Percentiles rank a stretch among this genome's conserved stretches.
These are phyloP conservation scores for Eucalyptus grandis DNA, from an alignment of 345 rosid genomes.

Conservation along the genomic window DNA sequence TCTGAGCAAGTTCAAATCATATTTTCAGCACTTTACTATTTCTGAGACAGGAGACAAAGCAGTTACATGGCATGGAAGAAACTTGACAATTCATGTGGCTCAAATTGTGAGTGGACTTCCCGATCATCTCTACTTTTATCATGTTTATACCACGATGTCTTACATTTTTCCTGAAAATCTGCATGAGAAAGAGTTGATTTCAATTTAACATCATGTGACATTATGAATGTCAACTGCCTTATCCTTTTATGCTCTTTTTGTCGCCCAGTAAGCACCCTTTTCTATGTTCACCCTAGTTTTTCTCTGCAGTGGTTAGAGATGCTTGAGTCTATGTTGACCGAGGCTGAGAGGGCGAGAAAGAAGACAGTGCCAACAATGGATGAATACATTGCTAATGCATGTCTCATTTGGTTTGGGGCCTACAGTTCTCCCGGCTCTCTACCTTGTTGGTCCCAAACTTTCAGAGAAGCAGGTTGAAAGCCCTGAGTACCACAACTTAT, in stretches of 20 bases:
- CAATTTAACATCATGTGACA: background rate
- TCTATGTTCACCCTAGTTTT: background rate
- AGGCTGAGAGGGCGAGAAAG: slow-evolving; percentile 45
- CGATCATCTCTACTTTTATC: background rate
- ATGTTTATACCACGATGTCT: background rate
- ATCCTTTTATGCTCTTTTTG: background rate
- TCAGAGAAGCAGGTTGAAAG: slow-evolving; percentile 26
- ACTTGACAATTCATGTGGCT: slow-evolving; percentile 32
- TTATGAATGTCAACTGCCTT: background rate
- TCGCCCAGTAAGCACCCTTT: background rate
- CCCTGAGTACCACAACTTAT: slow-evolving; percentile 29
- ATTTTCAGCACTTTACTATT: slow-evolving; percentile 59
- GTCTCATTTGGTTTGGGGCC: slow-evolving; percentile 79
- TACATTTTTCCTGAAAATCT: background rate
- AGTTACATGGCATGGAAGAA: slow-evolving; percentile 46
- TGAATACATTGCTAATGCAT: slow-evolving; percentile 56
- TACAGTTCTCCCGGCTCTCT: slow-evolving; percentile 57
- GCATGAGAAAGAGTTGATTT: background rate
- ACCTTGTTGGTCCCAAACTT: slow-evolving; percentile 60
- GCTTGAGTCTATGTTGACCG: slow-evolving; percentile 49
- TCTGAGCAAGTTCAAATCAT: slow-evolving; percentile 76
- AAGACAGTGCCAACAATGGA: slow-evolving; percentile 51
- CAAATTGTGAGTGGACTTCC: slow-evolving; percentile 30
- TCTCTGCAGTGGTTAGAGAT: slow-evolving; percentile 64
- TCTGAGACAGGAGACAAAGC: slow-evolving; percentile 64